These are phyloP conservation scores for Darksidea phi DNA, from an alignment of 495 filamentous ascomycete genomes.

Conservation along the genomic window DNA sequence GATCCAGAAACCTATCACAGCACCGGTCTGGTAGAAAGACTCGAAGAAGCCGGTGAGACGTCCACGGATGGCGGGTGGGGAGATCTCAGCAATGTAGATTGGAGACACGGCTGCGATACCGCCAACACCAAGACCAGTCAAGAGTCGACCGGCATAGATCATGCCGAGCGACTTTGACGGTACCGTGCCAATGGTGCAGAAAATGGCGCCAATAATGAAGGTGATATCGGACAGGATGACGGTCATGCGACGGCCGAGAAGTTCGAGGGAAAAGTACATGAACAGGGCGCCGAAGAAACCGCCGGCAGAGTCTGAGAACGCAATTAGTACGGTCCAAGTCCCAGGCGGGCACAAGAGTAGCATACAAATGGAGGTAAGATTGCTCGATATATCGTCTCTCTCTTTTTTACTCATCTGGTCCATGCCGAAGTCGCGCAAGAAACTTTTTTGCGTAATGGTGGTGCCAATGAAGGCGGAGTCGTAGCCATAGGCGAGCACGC, in stretches of 20 bases:
- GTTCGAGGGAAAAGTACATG: slow-evolving; percentile 42
- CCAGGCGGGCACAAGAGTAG: neutral
- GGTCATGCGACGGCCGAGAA: slow-evolving; percentile 38
- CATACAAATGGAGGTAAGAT: slow-evolving; percentile 40
- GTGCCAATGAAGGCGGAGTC: slow-evolving; percentile 41
- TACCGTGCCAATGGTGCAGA: slow-evolving; percentile 25
- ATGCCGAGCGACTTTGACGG: slow-evolving; percentile 30
- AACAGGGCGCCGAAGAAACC: slow-evolving; percentile 41
- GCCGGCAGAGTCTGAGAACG: slow-evolving; percentile 39
- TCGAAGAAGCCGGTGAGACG: slow-evolving; percentile 39
- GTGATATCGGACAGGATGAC: slow-evolving; percentile 34
- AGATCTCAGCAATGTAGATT: slow-evolving; percentile 39
- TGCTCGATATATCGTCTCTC: slow-evolving; percentile 39
- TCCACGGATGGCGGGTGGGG: slow-evolving; percentile 38
- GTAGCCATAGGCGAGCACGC: slow-evolving; percentile 35
- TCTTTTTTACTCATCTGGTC: slow-evolving; percentile 34
- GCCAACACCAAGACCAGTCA: slow-evolving; percentile 39
- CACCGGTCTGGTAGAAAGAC: slow-evolving; percentile 38
- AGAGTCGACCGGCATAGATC: slow-evolving; percentile 37
- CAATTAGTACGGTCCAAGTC: neutral
- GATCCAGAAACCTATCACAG: slow-evolving; percentile 42
- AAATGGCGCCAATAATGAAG: slow-evolving; percentile 37
- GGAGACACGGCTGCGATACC: slow-evolving; percentile 37
- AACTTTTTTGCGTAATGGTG: slow-evolving; percentile 37
- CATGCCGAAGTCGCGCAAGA: slow-evolving; percentile 41